Percentiles rank a stretch among this genome's conserved stretches.
Evolutionary conservation across 192 early-diverging fungal species (phyloP).

Genomic region (Coemansia reversa): DNA sequence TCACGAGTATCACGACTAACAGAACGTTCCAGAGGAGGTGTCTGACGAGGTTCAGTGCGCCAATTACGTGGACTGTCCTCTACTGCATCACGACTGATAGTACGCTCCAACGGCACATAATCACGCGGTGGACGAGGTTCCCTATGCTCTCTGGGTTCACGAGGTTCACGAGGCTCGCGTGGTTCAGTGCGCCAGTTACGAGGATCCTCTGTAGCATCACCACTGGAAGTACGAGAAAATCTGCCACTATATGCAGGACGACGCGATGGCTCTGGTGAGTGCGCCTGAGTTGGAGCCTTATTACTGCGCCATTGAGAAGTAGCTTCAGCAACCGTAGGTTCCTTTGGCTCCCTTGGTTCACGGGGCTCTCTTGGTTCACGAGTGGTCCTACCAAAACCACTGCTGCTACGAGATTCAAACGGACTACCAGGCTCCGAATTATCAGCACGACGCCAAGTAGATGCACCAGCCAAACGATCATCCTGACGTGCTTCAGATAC

Average conservation of each 20-base stretch:
- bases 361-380: background rate
- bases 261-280: slow-evolving; percentile 1
- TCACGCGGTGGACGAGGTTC: background rate
- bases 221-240: slow-evolving; percentile 37
- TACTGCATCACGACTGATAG: background rate
- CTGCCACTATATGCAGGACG: slow-evolving; percentile 10
- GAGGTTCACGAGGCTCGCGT: slow-evolving; percentile 2
- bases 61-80: background rate
- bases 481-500: slow-evolving; percentile 76
- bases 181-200: slow-evolving; percentile 17
- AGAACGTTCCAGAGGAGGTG: slow-evolving; percentile 10
- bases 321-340: slow-evolving; percentile 29
- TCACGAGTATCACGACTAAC: slow-evolving; percentile 23
- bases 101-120: background rate
- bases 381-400: slow-evolving; percentile 18
- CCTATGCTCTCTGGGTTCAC: slow-evolving; percentile 7
- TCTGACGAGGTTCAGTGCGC: slow-evolving; percentile 2
- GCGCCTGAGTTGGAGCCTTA: slow-evolving; percentile 10
- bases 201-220: slow-evolving; percentile 8
- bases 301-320: slow-evolving; percentile 36
- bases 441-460: slow-evolving; percentile 37
- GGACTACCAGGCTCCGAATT: slow-evolving; percentile 15
- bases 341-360: slow-evolving; percentile 23
- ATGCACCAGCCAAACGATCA: slow-evolving; percentile 16
- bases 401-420: slow-evolving; percentile 38